phyloP scores from a whole-genome alignment of 768 basidiomycete species.

The Hysterangium stoloniferum region DNA sequence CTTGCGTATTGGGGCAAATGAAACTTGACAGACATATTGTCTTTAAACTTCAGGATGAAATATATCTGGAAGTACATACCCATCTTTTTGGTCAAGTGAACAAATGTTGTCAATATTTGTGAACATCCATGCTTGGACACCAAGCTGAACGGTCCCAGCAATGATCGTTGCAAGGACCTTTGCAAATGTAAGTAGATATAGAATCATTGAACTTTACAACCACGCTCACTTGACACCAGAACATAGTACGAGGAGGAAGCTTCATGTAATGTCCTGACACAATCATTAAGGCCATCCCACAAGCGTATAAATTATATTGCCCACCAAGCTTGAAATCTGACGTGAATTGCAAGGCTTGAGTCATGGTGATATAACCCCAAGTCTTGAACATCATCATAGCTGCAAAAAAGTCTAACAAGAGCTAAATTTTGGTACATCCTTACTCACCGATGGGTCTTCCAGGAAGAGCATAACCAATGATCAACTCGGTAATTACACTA shows the following conservation, averaged over 20 bases:
- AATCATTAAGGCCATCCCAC: too few species aligned
- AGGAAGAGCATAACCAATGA: slow-evolving; percentile 75
- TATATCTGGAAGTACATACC: too few species aligned
- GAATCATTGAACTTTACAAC: slow-evolving; percentile 1
- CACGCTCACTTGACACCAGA: slow-evolving; percentile 48
- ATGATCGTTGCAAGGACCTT: slow-evolving; percentile 27
- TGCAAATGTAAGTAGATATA: neutral
- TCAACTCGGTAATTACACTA: slow-evolving; percentile 63
- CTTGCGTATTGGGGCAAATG: slow-evolving; percentile 28
- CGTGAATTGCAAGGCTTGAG: slow-evolving; percentile 59
- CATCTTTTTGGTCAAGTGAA: slow-evolving; percentile 15
- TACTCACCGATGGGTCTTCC: slow-evolving; percentile 57
- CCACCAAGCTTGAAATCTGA: slow-evolving; percentile 68
- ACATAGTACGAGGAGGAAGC: slow-evolving; percentile 77
- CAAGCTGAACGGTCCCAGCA: slow-evolving; percentile 35
- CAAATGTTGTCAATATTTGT: slow-evolving; percentile 33
- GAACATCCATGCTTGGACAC: slow-evolving; percentile 41
- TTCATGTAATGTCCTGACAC: slow-evolving; percentile 73
- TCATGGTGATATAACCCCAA: slow-evolving; percentile 47
- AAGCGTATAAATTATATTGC: too few species aligned
- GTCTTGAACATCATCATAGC: slow-evolving; percentile 71
- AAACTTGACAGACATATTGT: slow-evolving; percentile 24
- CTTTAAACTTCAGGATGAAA: too few species aligned
- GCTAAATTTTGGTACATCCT: too few species aligned
- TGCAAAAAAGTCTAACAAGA: neutral